Percentiles rank a stretch among this genome's conserved stretches.
Conservation (phyloP, 2,329 filamentous ascomycete species). For the Corinectria fuckeliana region DNA sequence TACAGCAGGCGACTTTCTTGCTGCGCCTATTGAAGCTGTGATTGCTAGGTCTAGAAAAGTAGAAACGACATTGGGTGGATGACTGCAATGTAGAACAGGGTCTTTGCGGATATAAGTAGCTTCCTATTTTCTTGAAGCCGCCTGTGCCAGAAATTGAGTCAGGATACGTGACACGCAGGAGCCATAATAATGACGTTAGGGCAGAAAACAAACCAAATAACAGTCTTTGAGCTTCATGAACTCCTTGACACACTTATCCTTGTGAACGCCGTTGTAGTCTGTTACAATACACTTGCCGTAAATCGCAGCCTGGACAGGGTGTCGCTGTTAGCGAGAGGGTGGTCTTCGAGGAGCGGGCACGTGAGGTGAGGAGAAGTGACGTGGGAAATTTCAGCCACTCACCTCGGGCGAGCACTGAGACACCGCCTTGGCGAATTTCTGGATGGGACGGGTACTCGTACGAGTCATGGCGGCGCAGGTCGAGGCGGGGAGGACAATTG, state of each 20-base stretch:
- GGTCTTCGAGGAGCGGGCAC: too few relatives aligned
- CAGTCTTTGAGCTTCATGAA: slow-evolving; percentile 89
- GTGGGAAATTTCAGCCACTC: slow-evolving; percentile 18
- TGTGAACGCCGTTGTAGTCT: slow-evolving; percentile 89
- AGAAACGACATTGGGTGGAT: slow-evolving; percentile 17
- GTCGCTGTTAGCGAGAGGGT: slow-evolving; percentile 3
- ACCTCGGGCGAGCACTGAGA: slow-evolving; percentile 64
- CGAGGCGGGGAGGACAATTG: background rate
- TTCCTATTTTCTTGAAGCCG: slow-evolving; percentile 38
- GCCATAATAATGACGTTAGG: background rate
- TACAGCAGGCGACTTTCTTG: slow-evolving; percentile 82
- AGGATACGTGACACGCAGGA: background rate
- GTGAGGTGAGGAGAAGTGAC: too few relatives aligned
- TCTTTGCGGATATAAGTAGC: background rate
- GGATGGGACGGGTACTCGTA: slow-evolving; percentile 54
- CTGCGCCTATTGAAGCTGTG: slow-evolving; percentile 78
- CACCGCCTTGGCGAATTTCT: slow-evolving; percentile 60
- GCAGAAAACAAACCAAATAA: slow-evolving; percentile 70
- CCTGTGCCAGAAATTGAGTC: slow-evolving; percentile 23
- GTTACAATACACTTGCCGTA: slow-evolving; percentile 92
- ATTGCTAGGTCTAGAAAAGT: slow-evolving; percentile 29
- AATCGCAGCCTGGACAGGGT: slow-evolving; percentile 67
- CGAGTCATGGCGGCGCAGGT: slow-evolving; percentile 31
- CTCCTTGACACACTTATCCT: slow-evolving; percentile 87
- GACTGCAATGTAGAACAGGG: slow-evolving; percentile 14